Base-by-base conservation (phyloP, 495 filamentous ascomycete genomes). In the Oidiodendron maius region DNA sequence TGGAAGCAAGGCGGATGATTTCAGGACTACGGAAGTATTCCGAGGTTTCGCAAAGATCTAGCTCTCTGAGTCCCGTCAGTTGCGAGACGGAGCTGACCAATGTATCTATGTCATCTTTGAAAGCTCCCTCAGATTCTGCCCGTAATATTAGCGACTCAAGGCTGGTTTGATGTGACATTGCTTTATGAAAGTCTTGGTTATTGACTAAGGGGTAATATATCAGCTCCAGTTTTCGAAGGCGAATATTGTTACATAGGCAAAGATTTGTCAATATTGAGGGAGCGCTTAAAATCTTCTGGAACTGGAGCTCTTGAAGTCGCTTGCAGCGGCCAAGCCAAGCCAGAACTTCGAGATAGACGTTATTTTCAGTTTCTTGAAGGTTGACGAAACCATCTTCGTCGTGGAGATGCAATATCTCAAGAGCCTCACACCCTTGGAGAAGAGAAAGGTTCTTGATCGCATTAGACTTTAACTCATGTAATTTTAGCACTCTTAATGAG, bases 281-380 rank as follows among this genome's bases (percentile, higher is more conserved):
- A 21, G 72, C 73, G 22, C 72, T 69, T 2, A 69, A 53, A n/a
- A 87, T 62, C 30, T 67, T 63, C 18, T 57, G 56, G 23, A 89
- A 61, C 9, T 64, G 65, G 6, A 89, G 58, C 8, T 65, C 57
- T 28, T 59, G 65, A 12, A 89, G 68, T 4, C 59, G 61, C 28
- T 70, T 66, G 60, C 84, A 89, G 6, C 67, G 66, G 24, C 68
- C 57, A 13, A 84, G 63, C 76, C 80, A 83, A 1, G 61, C 57
- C 13, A 77, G 61, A 23, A 80, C 67, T 35, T 76, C 69, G 1
- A 71, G 53, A 41, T 80, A 77, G 3, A 69, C 57, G 13, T 75
- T 69, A 25, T 77, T 68, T 44, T 70, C 64, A 13, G 61, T 65
- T 13, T 56, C 59, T 37, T 76, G 66, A 23, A 79, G 60, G 28